These are phyloP conservation scores for Penicillium herquei DNA, from an alignment of 495 filamentous ascomycete genomes.

Conservation along the genomic window DNA sequence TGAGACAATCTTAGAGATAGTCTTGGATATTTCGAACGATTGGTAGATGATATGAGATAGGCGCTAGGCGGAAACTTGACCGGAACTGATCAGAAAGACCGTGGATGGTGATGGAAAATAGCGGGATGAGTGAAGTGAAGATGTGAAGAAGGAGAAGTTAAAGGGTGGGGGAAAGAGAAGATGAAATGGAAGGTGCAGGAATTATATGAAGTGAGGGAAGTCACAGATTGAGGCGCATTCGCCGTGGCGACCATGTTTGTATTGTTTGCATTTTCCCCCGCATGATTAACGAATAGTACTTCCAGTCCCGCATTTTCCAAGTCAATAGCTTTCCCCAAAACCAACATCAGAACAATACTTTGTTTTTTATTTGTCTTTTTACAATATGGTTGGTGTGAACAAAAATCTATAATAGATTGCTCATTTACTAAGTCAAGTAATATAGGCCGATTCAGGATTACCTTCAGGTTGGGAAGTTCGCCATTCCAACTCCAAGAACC, in stretches of 20 bases:
- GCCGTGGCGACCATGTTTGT: slow-evolving; percentile 7
- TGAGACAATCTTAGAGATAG: not conserved
- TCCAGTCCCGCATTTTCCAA: slow-evolving; percentile 2
- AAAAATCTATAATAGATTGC: not conserved
- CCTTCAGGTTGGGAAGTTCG: slow-evolving; percentile 90
- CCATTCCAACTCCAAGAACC: slow-evolving; percentile 93
- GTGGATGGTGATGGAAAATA: not conserved
- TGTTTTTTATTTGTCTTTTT: not conserved
- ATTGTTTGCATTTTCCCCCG: slow-evolving; percentile 25
- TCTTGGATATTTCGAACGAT: not conserved
- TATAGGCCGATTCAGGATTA: slow-evolving; percentile 71
- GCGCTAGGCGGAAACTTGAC: not conserved
- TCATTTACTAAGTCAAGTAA: not conserved
- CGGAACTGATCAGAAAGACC: not conserved
- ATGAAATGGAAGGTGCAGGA: not conserved
- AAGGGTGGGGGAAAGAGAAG: too few relatives aligned
- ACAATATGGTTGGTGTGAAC: slow-evolving; percentile 10
- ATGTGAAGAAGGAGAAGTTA: too few relatives aligned
- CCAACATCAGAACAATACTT: not conserved
- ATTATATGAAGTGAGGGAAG: too few relatives aligned
- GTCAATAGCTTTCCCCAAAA: not conserved
- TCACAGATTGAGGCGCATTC: too few relatives aligned
- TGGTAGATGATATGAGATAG: not conserved
- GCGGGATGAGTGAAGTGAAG: not conserved
- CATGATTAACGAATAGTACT: slow-evolving; percentile 7